Evolutionary conservation across 1,284 basidiomycete species (phyloP).

Genomic region (Sanghuangporus baumii): DNA sequence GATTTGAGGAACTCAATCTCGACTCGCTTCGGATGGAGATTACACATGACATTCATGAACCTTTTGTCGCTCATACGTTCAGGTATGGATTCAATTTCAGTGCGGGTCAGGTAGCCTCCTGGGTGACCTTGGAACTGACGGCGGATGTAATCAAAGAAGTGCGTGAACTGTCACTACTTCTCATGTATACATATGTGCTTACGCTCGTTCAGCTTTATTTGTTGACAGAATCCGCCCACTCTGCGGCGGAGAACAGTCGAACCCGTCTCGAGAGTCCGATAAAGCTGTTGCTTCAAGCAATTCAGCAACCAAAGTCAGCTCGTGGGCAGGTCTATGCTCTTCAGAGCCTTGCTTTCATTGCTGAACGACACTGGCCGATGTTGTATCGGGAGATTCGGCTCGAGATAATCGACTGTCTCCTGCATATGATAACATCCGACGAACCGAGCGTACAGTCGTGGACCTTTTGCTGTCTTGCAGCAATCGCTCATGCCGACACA

Average conservation of each 20-base stretch:
- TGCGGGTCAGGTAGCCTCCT: constrained; percentile 64
- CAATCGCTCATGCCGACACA: constrained; percentile 50
- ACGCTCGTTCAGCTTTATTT: constrained; percentile 46
- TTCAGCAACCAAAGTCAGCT: constrained; percentile 33
- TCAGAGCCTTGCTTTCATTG: constrained; percentile 81
- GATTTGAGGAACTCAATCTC: constrained; percentile 55
- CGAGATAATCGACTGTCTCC: constrained; percentile 48
- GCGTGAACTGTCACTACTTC: constrained; percentile 10
- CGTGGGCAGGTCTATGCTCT: constrained; percentile 48
- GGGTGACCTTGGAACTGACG: constrained; percentile 80
- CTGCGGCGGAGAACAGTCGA: constrained; percentile 40
- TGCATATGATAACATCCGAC: constrained; percentile 59
- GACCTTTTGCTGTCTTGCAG: constrained; percentile 75
- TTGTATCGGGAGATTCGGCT: constrained; percentile 53
- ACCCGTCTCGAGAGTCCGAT: constrained; percentile 55
- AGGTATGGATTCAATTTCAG: constrained; percentile 70
- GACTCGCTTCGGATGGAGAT: constrained; percentile 58
- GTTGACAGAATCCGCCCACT: constrained; percentile 54
- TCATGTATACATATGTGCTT: constrained; percentile 19
- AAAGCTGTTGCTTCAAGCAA: constrained; percentile 45
- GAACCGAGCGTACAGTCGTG: constrained; percentile 71
- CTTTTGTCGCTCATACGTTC: constrained; percentile 63
- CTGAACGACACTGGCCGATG: constrained; percentile 66
- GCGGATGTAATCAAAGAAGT: constrained; percentile 76
- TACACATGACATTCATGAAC: constrained; percentile 23